These are phyloP conservation scores for Alternaria viburni DNA, from an alignment of 2,329 filamentous ascomycete species.

Conservation along the genomic window DNA sequence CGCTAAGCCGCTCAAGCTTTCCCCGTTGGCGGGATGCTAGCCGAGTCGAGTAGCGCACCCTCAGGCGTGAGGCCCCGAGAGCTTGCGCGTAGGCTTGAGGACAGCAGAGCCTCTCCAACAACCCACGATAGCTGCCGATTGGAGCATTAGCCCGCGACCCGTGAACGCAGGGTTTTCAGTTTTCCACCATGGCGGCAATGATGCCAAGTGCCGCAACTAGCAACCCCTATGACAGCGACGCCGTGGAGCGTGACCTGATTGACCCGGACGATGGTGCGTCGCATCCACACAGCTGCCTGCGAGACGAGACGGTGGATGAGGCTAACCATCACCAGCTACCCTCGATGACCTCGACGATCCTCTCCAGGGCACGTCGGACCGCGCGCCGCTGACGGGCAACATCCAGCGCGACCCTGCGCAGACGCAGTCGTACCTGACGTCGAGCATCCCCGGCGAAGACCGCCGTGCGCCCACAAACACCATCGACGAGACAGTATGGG, in stretches of 20 bases:
- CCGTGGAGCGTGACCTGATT: conserved; percentile 58
- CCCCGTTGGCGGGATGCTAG: conserved; percentile 31
- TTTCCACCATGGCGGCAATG: conserved; percentile 53
- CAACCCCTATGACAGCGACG: conserved; percentile 54
- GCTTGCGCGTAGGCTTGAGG: conserved; percentile 22
- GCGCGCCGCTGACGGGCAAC: conserved; percentile 82
- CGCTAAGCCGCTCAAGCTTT: conserved; percentile 29
- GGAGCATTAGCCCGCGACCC: conserved; percentile 33
- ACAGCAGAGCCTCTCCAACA: conserved; percentile 41
- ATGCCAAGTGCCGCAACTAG: conserved; percentile 51
- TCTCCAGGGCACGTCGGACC: conserved; percentile 70
- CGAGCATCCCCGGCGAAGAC: conserved; percentile 90
- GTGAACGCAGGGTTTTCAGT: conserved; percentile 29
- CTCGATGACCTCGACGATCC: conserved; percentile 95
- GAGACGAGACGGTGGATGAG: not conserved
- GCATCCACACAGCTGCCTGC: conserved; percentile 19
- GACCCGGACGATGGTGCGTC: conserved; percentile 59
- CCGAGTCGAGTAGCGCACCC: conserved; percentile 29
- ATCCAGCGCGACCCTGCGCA: conserved; percentile 66
- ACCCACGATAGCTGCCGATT: conserved; percentile 32
- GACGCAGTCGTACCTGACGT: conserved; percentile 84
- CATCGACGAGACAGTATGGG: conserved; percentile 97
- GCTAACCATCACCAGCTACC: conserved; percentile 63
- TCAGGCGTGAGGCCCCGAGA: conserved; percentile 14
- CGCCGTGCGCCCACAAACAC: conserved; percentile 88